These are phyloP conservation scores for Saururus chinensis DNA, from an alignment of 164 flowering plant species.

Conservation along the genomic window DNA sequence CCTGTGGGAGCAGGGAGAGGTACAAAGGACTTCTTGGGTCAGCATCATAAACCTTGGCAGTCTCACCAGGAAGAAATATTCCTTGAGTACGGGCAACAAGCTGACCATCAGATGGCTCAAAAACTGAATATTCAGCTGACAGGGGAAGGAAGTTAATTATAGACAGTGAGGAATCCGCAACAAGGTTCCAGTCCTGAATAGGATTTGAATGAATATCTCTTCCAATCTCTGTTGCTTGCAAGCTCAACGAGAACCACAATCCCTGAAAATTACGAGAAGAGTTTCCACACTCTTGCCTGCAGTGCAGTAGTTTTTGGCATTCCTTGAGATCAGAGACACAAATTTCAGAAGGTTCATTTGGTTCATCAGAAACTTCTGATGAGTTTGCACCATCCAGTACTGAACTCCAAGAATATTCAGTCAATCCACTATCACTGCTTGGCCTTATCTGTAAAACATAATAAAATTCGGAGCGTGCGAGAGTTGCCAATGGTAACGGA, in stretches of 20 bases:
- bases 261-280: constrained; percentile 42
- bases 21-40: constrained; percentile 65
- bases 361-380: constrained; percentile 16
- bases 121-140: constrained; percentile 63
- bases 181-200: constrained; percentile 79
- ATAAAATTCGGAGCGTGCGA: constrained; percentile 30
- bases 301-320: constrained; percentile 60
- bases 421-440: constrained; percentile 15
- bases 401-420: constrained; percentile 78
- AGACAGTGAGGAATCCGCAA: constrained; percentile 65
- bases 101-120: constrained; percentile 60
- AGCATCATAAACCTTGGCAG: constrained; percentile 51
- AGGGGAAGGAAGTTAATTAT: constrained; percentile 68
- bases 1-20: constrained; percentile 76
- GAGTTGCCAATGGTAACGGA: constrained; percentile 60
- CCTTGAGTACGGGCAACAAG: constrained; percentile 56
- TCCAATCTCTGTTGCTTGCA: constrained; percentile 70
- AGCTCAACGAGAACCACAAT: constrained; percentile 71
- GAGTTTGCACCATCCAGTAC: constrained; percentile 27
- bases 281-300: constrained; percentile 41
- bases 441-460: constrained; percentile 58
- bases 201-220: constrained; percentile 76
- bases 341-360: constrained; percentile 34
- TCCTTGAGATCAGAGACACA: constrained; percentile 55
- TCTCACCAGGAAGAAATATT: constrained; percentile 54